A percentile compares a stretch with the other conserved stretches of the same genome.
Evolutionary conservation across 805 yeast species (phyloP).

Genomic region (Myxozyma geophila): DNA sequence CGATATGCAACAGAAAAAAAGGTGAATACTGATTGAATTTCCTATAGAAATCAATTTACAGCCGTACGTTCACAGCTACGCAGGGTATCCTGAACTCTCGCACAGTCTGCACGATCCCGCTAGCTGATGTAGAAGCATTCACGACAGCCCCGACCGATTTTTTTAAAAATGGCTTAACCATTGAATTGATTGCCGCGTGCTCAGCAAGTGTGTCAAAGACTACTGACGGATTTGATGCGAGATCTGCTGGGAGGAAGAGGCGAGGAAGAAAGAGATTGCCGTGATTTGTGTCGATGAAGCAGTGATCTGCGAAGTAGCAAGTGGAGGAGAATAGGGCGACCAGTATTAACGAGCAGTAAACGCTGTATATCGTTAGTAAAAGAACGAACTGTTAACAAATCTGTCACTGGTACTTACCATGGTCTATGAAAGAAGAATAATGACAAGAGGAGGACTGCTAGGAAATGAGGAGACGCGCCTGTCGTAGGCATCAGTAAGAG

Average conservation of each 20-base stretch:
- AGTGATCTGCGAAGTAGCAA: conserved; percentile 31
- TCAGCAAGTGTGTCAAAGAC: conserved; percentile 31
- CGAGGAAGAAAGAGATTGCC: conserved; percentile 34
- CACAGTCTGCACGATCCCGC: conserved; percentile 3
- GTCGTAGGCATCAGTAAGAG: conserved; percentile 37
- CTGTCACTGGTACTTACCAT: conserved; percentile 21
- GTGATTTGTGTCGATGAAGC: conserved; percentile 33
- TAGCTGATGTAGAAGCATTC: conserved; percentile 7
- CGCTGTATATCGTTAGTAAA: neutral
- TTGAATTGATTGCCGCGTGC: conserved; percentile 20
- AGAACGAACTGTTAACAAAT: no score
- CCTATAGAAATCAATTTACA: neutral
- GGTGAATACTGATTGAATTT: neutral
- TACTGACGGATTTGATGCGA: conserved; percentile 25
- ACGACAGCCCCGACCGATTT: conserved; percentile 4
- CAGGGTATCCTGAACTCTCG: conserved; percentile 29
- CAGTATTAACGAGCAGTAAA: conserved; percentile 37
- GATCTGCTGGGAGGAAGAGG: conserved; percentile 28
- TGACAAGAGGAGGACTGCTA: conserved; percentile 31
- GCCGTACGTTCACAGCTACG: conserved; percentile 26
- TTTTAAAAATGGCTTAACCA: neutral
- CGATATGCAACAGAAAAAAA: neutral
- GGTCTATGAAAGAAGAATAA: conserved; percentile 31
- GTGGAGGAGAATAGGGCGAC: conserved; percentile 29
- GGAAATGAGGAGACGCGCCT: conserved; percentile 35